Evolutionary conservation across 139 green algal genomes (phyloP).

Genomic region (Tetradesmus obliquus): DNA sequence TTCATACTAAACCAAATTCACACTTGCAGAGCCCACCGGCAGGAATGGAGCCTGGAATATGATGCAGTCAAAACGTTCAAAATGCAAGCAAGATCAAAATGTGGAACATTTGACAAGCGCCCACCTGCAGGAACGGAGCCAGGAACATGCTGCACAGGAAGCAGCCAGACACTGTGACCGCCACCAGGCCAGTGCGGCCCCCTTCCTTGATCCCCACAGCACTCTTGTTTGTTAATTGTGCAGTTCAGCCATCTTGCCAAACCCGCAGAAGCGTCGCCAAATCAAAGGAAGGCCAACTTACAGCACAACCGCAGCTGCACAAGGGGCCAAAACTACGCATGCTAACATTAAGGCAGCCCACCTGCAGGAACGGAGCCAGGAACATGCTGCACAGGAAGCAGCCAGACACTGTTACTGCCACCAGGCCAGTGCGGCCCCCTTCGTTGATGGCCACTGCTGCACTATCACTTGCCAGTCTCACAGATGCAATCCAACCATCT

Average conservation of each 20-base stretch:
- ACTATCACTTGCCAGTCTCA: too few species aligned
- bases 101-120: too few species aligned
- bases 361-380: constrained; percentile 59
- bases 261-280: too few species aligned
- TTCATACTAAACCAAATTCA: too few species aligned
- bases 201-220: constrained; percentile 71
- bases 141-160: constrained; percentile 56
- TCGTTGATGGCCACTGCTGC: constrained; percentile 70
- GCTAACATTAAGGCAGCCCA: neutral
- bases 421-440: constrained; percentile 61
- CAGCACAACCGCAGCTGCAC: too few species aligned
- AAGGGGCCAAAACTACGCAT: too few species aligned
- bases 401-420: constrained; percentile 36
- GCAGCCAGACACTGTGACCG: constrained; percentile 48
- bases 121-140: constrained; percentile 54
- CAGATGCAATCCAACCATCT: too few species aligned
- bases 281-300: too few species aligned
- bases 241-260: neutral
- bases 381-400: neutral
- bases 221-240: constrained; percentile 25
- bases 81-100: too few species aligned
- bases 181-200: constrained; percentile 61
- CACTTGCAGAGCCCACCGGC: too few species aligned
- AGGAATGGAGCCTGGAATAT: too few species aligned
- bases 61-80: too few species aligned